These are phyloP conservation scores for Naumovozyma castellii DNA, from an alignment of 805 yeast species.

Conservation along the genomic window DNA sequence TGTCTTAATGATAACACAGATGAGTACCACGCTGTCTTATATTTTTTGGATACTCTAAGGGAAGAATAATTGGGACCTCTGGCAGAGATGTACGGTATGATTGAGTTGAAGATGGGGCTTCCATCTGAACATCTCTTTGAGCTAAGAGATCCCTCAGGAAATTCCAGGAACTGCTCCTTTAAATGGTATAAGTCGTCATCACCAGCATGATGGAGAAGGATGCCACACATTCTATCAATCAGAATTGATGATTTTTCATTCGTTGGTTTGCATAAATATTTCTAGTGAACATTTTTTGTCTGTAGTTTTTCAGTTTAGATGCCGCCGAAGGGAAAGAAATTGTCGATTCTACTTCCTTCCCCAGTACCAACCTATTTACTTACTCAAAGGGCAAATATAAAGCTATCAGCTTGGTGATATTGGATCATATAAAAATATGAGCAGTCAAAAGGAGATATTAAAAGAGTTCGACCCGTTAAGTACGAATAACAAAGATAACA, in stretches of 20 bases:
- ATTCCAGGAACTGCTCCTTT: slow-evolving; percentile 12
- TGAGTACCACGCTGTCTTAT: slow-evolving; percentile 37
- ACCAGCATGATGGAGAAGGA: slow-evolving; percentile 31
- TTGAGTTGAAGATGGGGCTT: slow-evolving; percentile 22
- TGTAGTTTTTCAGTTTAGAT: too few species aligned
- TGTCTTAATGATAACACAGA: slow-evolving; percentile 73
- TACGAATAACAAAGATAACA: background rate
- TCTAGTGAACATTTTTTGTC: too few species aligned
- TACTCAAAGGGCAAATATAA: too few species aligned
- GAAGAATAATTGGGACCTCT: slow-evolving; percentile 60
- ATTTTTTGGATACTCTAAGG: slow-evolving; percentile 9
- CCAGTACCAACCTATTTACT: too few species aligned
- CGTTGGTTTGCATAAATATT: too few species aligned
- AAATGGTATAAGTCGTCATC: slow-evolving; percentile 1
- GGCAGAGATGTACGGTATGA: slow-evolving; percentile 39
- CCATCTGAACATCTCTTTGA: slow-evolving; percentile 2
- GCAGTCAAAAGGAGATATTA: slow-evolving; percentile 3
- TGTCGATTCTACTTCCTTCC: too few species aligned
- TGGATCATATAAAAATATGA: background rate
- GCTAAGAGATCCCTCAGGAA: slow-evolving; percentile 6
- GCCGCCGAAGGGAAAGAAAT: too few species aligned
- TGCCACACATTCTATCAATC: slow-evolving; percentile 58
- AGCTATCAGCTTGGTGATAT: too few species aligned
- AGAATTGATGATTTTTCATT: background rate
- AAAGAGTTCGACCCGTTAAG: slow-evolving; percentile 10